Base-by-base conservation (phyloP, 2,329 filamentous ascomycete genomes). In the Aspergillus ochraceoroseus region DNA sequence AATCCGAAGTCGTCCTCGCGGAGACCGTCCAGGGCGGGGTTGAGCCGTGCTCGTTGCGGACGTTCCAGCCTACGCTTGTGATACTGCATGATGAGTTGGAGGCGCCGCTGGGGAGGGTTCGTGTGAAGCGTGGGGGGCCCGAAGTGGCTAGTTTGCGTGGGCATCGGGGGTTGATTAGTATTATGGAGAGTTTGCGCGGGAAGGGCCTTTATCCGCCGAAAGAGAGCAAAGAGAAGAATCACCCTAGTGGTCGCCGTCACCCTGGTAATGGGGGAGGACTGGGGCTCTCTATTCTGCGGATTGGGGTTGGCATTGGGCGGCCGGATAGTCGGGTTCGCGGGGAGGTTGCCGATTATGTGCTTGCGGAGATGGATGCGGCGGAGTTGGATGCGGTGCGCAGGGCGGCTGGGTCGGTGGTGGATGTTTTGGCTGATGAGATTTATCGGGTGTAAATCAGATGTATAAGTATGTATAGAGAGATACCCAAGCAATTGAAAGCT, bases 31-130 rank as follows among this genome's bases (percentile, higher is more conserved):
- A 43, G 23, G 29, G 27, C n/a, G 28, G 40, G 9, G 41, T 25
- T 15, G 43, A 47, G 15, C 49, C 43, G 7, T 17, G 12, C n/a
- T 20, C 38, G 7, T 33, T 49, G 11, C 46, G 39, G 14, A 37
- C 43, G 17, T 43, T 55, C 36, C 37, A 39, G 4, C 51, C 72
- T 2, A 66, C 71, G 2, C 64, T 98, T 11, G 79, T 96, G 0
- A 70, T 96, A 8, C 70, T 96, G 13, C 88, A 96, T 62, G 90
- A 96, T 61, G 90, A 96, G 61, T 67, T 96, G 22, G 89, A 95
- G 56, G 73, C 77, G 28, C 69, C 75, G 2, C 58, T 88, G 2
- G 88, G 88, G 0, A 73, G 74, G 23, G 74, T 94, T 9, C 77
- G 71, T 33, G 70, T 86, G 4, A 76, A 76, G 41, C 71, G 73